A percentile compares a stretch with the other conserved stretches of the same genome.
phyloP scores from a whole-genome alignment of 2,329 filamentous ascomycete genomes.

The Epichloe scottii region DNA sequence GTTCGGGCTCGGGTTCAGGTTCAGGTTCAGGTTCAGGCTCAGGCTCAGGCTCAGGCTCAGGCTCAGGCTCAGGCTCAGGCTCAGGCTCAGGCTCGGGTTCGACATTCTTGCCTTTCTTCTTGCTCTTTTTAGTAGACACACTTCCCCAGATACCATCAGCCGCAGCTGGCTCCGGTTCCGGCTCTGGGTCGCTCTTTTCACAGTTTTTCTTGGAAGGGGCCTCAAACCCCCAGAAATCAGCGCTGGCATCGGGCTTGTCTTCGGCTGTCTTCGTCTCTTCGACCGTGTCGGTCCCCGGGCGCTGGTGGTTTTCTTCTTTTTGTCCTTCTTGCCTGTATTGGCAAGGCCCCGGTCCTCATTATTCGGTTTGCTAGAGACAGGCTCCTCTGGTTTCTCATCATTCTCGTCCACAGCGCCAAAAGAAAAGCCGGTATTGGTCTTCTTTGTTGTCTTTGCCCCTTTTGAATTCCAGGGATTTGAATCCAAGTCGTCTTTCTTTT shows the following conservation, averaged over 20 bases:
- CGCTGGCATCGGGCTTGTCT: slow-evolving; percentile 11
- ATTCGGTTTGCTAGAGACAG: slow-evolving; percentile 20
- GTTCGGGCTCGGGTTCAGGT: slow-evolving; percentile 10
- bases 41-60: not conserved
- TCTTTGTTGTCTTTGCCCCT: slow-evolving; percentile 39
- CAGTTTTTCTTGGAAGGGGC: slow-evolving; percentile 29
- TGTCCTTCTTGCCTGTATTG: slow-evolving; percentile 27
- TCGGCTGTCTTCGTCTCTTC: slow-evolving; percentile 20
- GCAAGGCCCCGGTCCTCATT: slow-evolving; percentile 21
- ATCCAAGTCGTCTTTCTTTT: slow-evolving; percentile 28
- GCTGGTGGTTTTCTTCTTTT: slow-evolving; percentile 26
- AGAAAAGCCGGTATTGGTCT: slow-evolving; percentile 30
- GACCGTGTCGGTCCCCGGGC: slow-evolving; percentile 23
- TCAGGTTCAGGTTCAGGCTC: slow-evolving; percentile 15
- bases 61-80: slow-evolving; percentile 10
- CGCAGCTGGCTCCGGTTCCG: slow-evolving; percentile 17
- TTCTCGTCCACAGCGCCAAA: slow-evolving; percentile 34
- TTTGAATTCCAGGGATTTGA: slow-evolving; percentile 38
- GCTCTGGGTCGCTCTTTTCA: slow-evolving; percentile 18
- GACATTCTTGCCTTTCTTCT: slow-evolving; percentile 31
- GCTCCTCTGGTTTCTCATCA: slow-evolving; percentile 24
- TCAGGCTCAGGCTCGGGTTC: slow-evolving; percentile 6
- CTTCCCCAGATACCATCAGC: slow-evolving; percentile 7
- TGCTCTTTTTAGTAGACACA: slow-evolving; percentile 18
- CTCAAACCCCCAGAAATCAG: slow-evolving; percentile 23